phyloP scores from a whole-genome alignment of 148 eudicot species.

The Heliamphora exappendiculata region DNA sequence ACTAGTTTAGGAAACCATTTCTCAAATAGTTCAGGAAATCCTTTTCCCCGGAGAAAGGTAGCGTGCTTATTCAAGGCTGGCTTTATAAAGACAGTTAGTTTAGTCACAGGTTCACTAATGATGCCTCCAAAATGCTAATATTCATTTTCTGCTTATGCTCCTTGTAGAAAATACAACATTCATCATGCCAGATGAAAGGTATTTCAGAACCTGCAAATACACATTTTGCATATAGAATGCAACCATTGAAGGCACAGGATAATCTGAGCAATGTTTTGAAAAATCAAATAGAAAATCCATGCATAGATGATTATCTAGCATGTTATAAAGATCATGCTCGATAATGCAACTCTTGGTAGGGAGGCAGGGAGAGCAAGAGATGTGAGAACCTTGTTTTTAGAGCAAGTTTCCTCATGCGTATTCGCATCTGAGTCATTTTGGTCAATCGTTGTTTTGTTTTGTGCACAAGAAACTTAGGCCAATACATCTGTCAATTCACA shows the following conservation, averaged over 20 bases:
- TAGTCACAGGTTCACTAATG: not conserved
- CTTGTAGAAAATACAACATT: not conserved
- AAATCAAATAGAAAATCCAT: not conserved
- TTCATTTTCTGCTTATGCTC: not conserved
- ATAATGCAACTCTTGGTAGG: not conserved
- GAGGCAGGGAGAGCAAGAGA: not conserved
- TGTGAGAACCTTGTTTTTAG: constrained; percentile 61
- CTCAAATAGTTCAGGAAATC: too few relatives aligned
- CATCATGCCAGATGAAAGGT: not conserved
- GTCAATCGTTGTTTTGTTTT: constrained; percentile 86
- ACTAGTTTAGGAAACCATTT: too few relatives aligned
- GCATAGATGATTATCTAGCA: not conserved
- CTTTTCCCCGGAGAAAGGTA: too few relatives aligned
- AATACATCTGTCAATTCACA: constrained; percentile 52
- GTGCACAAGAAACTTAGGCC: constrained; percentile 89
- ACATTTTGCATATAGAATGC: not conserved
- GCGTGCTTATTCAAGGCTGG: too few relatives aligned
- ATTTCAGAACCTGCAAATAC: not conserved
- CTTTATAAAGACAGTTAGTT: too few relatives aligned
- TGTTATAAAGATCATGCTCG: not conserved
- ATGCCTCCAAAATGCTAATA: not conserved
- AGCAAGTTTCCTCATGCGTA: constrained; percentile 92
- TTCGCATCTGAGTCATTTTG: constrained; percentile 93
- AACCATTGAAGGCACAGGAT: too few relatives aligned
- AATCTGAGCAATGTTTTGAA: not conserved